Evolutionary conservation across 495 filamentous ascomycete genomes (phyloP), one percentile per base, ranked within the genome.

Genomic region (Beverwykella pulmonaria): DNA sequence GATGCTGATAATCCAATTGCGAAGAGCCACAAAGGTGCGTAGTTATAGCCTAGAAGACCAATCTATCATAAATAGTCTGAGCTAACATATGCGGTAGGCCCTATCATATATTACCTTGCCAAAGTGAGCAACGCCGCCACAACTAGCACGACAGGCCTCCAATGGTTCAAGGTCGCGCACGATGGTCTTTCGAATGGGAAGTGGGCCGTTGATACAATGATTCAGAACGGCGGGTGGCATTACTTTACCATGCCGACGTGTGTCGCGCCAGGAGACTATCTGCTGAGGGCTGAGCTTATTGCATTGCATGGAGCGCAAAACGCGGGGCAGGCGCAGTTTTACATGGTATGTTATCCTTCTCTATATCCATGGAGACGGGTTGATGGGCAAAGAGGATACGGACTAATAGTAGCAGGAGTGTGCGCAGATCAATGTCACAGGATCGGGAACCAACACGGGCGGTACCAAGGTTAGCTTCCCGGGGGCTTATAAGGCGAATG

Each of bases 181-280:
- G 61, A 63, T n/a, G 61, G 61, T 25, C 52, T 63, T 2, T n/a
- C 81, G 65, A 78, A 75, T 68, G 77, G 75, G 70, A 75, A 76
- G 32, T 84, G 82, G 82, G 82, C 81, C 17, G 82, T 84, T 44
- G 82, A 83, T 69, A 79, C 73, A 73, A 77, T 70, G 79, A 76
- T 83, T 56, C 67, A 77, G 50, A 77, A 71, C 70, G 48, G 71
- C 10, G 79, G 78, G 39, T 80, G 78, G 81, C 75, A 80, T 65
- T 77, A 81, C 68, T 80, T 81, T 63, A 74, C 72, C 52, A 78
- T 80, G 74, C 77, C 79, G n/a, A 44, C 67, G 8, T 81, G 78
- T 62, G 61, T 84, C 32, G 76, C 77, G 20, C 73, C 78, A 0
- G 77, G 78, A 30, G 75, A 82, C 44, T 81, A 85, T 69, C 79